Base-by-base conservation (phyloP, 257 asterid genomes). In the Salvia splendens region DNA sequence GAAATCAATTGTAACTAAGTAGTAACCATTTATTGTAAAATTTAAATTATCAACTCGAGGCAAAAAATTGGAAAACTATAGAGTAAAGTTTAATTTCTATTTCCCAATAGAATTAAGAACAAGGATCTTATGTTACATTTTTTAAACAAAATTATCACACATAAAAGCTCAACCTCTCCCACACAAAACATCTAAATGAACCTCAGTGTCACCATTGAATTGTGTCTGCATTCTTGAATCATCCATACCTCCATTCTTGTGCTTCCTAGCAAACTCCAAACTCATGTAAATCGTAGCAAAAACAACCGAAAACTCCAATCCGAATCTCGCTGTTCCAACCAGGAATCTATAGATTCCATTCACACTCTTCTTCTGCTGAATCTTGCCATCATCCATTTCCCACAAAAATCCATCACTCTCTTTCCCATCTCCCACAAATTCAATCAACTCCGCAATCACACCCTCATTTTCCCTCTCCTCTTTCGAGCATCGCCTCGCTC, bases 81-180 rank as follows among this genome's bases (percentile, higher is more conserved):
- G 5, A 40, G 45, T 40, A 40, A 40, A 40, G 45, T 40, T 40
- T 3, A 40, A 40, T 40, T 40, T 10, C 11, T 38, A 0, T 59
- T 40, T 15, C 11, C 7, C 8, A 36, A 5, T 33, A 36, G 9
- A 40, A 24, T 24, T 24, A 24, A 24, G 30, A 24, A 24, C 30
- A 24, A 24, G 30, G 30, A 24, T 24, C 49, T 33, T 33, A 1
- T 33, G 6, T 33, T 4, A 40, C 45, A 40, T 40, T 24, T 24
- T 1, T 1, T n/a, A n/a, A 24, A 24, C 2, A 24, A 1, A 40
- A 40, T 0, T 40, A 6, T 40, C 11, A 40, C 45, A 40, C 45
- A 1, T 3, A 40, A 50, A 51, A 30, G 3, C 38, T 76, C 65
- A 82, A 5, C 89, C 95, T 78, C 82, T 79, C 67, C 95, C 91